A percentile compares a stretch with the other conserved stretches of the same genome.
These are phyloP conservation scores for Protostelium mycophagum DNA, from an alignment of 78 protist genomes.

Conservation along the genomic window DNA sequence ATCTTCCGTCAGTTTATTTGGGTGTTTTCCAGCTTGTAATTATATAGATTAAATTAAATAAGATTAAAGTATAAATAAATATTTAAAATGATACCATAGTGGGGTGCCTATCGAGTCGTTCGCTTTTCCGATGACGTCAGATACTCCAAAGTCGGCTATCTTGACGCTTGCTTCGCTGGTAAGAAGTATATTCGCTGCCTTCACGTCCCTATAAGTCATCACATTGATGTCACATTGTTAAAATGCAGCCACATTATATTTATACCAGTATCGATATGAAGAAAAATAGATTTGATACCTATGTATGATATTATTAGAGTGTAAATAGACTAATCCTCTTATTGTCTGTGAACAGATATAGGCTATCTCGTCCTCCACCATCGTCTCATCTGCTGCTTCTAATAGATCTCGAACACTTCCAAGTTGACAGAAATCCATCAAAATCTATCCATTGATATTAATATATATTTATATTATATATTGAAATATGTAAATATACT, in stretches of 20 bases:
- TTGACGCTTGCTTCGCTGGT: conserved; percentile 62
- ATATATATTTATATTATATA: too few species aligned
- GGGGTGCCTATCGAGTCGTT: conserved; percentile 63
- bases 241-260: too few species aligned
- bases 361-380: conserved; percentile 44
- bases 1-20: too few species aligned
- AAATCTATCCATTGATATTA: too few species aligned
- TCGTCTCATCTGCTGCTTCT: conserved; percentile 21
- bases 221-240: too few species aligned
- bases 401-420: conserved; percentile 75
- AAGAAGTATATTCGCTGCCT: conserved; percentile 84
- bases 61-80: not conserved
- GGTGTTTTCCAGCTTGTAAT: conserved; percentile 1
- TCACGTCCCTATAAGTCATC: conserved; percentile 10
- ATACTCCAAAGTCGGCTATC: conserved; percentile 93
- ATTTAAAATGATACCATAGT: not conserved
- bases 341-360: conserved; percentile 22
- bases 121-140: conserved; percentile 50
- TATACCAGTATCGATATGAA: too few species aligned
- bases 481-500: too few species aligned
- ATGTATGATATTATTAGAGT: conserved; percentile 41
- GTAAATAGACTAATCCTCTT: conserved; percentile 39
- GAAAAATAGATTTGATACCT: not conserved
- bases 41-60: not conserved
- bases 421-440: conserved; percentile 85